phyloP scores from a whole-genome alignment of 257 asterid species.

The Catharanthus roseus region DNA sequence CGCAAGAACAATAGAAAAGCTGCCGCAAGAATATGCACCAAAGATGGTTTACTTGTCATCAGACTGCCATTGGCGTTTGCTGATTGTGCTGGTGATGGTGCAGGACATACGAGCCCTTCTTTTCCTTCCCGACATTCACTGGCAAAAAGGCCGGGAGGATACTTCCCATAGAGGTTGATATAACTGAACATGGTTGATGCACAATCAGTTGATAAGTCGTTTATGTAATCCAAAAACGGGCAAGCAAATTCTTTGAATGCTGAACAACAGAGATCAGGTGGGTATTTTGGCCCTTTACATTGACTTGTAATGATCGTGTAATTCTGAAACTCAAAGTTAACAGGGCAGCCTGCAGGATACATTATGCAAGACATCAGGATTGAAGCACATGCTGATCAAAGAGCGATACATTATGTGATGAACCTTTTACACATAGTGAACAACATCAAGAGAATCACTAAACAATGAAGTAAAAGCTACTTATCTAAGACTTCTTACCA shows the following conservation, averaged over 20 bases:
- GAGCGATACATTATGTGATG: background rate
- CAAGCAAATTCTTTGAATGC: slow-evolving; percentile 56
- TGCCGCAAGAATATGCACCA: slow-evolving; percentile 25
- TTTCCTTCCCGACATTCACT: slow-evolving; percentile 45
- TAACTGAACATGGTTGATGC: slow-evolving; percentile 83
- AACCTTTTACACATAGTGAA: background rate
- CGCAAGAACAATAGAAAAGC: slow-evolving; percentile 25
- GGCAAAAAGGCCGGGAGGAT: slow-evolving; percentile 74
- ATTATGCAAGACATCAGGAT: background rate
- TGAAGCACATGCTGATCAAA: background rate
- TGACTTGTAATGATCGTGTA: slow-evolving; percentile 63
- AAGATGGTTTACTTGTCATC: slow-evolving; percentile 21
- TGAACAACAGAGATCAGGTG: slow-evolving; percentile 43
- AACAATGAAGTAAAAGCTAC: background rate
- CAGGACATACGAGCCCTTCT: slow-evolving; percentile 51
- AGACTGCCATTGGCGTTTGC: slow-evolving; percentile 19
- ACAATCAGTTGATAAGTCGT: slow-evolving; percentile 57
- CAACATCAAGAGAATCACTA: background rate
- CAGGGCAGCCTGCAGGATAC: slow-evolving; percentile 51
- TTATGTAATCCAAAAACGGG: slow-evolving; percentile 35
- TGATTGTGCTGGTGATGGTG: slow-evolving; percentile 26
- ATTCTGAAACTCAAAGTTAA: slow-evolving; percentile 65
- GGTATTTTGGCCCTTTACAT: slow-evolving; percentile 72
- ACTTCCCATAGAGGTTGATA: slow-evolving; percentile 64
- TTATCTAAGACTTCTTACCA: background rate